These are phyloP conservation scores for Aspergillus candidus DNA, from an alignment of 2,329 filamentous ascomycete species.

Conservation along the genomic window DNA sequence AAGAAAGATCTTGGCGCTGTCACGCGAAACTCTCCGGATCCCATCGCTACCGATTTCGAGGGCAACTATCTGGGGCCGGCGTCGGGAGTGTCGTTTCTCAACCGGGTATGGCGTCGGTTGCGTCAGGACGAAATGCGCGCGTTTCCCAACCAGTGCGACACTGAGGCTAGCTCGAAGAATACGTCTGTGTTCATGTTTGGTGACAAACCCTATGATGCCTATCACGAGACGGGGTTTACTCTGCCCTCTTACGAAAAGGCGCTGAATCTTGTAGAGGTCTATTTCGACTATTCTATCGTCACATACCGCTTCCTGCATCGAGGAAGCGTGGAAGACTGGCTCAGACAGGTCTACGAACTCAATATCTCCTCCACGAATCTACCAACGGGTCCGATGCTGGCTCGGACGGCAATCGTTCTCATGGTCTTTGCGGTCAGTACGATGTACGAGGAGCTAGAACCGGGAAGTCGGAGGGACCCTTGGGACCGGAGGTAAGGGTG, in stretches of 20 bases:
- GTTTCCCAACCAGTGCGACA: slow-evolving; percentile 23
- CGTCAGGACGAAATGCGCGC: slow-evolving; percentile 46
- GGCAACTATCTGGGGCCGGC: slow-evolving; percentile 53
- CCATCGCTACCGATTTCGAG: slow-evolving; percentile 45
- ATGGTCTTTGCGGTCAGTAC: slow-evolving; percentile 46
- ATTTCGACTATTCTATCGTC: slow-evolving; percentile 56
- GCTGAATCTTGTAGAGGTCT: slow-evolving; percentile 45
- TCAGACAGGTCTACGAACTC: slow-evolving; percentile 34
- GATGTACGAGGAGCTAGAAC: slow-evolving; percentile 41
- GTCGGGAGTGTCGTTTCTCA: slow-evolving; percentile 50
- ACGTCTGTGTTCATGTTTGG: slow-evolving; percentile 47
- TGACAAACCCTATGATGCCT: slow-evolving; percentile 44
- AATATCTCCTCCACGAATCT: slow-evolving; percentile 33
- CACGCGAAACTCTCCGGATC: slow-evolving; percentile 40
- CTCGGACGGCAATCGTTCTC: slow-evolving; percentile 45
- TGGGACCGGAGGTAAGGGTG: slow-evolving; percentile 25
- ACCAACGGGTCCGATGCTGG: slow-evolving; percentile 38
- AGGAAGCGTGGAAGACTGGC: slow-evolving; percentile 48
- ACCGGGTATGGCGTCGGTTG: slow-evolving; percentile 63
- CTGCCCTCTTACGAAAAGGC: slow-evolving; percentile 38
- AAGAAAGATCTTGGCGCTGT: slow-evolving; percentile 14
- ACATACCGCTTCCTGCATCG: slow-evolving; percentile 56
- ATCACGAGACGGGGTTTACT: slow-evolving; percentile 29
- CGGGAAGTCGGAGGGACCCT: slow-evolving; percentile 18
- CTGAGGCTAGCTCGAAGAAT: slow-evolving; percentile 29